Percentiles rank a stretch among this genome's conserved stretches.
These are phyloP conservation scores for Hemerocallis citrina DNA, from an alignment of 106 monocot species.

Conservation along the genomic window DNA sequence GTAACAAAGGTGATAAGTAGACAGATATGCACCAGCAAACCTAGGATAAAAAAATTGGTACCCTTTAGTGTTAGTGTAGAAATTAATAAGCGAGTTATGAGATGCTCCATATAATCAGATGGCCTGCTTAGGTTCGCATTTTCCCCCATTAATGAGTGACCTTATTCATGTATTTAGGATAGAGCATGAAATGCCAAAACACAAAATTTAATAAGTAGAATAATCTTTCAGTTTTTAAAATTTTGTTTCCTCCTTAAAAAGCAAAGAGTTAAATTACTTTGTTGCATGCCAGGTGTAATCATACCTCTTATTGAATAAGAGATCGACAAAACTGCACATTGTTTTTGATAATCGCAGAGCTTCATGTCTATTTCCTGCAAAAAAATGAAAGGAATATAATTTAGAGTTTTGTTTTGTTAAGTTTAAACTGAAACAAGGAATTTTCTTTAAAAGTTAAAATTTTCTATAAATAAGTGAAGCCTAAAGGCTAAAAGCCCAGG, in stretches of 20 bases:
- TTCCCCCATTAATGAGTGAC: neutral
- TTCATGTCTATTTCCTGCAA: conserved; percentile 36
- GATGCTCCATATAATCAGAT: too few relatives aligned
- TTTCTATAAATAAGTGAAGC: neutral
- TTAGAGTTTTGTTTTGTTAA: neutral
- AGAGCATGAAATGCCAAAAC: neutral
- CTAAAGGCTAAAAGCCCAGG: neutral
- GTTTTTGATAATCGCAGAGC: conserved; percentile 34
- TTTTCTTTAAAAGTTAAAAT: neutral
- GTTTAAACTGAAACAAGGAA: neutral
- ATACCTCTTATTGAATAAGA: conserved; percentile 71
- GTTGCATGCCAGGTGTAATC: neutral
- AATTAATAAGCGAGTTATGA: too few relatives aligned
- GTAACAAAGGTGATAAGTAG: too few relatives aligned
- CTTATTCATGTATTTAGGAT: neutral
- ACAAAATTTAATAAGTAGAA: neutral
- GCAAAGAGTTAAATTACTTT: neutral
- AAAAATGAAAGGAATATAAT: neutral
- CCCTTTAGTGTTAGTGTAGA: too few relatives aligned
- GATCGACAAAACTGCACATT: conserved; percentile 51
- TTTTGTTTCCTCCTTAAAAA: neutral
- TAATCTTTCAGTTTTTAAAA: neutral
- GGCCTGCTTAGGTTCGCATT: too few relatives aligned
- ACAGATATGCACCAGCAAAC: too few relatives aligned
- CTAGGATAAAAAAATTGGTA: too few relatives aligned